Conservation (phyloP, 108 stramenopile species). For the Bacterosira constricta region DNA sequence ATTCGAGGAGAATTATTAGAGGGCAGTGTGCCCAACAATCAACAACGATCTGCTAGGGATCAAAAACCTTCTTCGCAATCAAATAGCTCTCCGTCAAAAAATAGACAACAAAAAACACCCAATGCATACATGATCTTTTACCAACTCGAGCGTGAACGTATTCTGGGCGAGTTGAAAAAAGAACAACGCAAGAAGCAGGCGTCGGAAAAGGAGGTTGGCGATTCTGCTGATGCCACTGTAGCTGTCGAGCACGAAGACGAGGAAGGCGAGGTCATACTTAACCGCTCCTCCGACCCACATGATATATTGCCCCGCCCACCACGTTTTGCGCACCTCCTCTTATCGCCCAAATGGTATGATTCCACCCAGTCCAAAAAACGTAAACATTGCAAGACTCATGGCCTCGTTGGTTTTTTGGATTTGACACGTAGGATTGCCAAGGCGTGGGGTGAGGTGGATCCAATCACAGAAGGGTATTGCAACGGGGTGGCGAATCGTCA, state of each 20-base stretch:
- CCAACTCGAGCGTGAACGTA: slow-evolving; percentile 33
- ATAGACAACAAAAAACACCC: slow-evolving; percentile 23
- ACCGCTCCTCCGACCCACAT: slow-evolving; percentile 25
- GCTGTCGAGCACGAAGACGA: background rate
- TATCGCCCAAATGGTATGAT: slow-evolving; percentile 30
- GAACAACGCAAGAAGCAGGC: background rate
- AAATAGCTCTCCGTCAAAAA: too few species aligned
- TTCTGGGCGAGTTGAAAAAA: slow-evolving; percentile 28
- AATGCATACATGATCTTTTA: slow-evolving; percentile 34
- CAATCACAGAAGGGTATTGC: slow-evolving; percentile 54
- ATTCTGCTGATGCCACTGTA: background rate
- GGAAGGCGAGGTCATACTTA: background rate
- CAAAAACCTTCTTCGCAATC: too few species aligned
- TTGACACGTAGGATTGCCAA: slow-evolving; percentile 46
- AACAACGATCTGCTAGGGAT: too few species aligned
- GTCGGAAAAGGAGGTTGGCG: background rate
- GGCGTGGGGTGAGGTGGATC: slow-evolving; percentile 56
- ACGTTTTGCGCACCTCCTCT: slow-evolving; percentile 29
- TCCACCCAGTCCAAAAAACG: slow-evolving; percentile 21
- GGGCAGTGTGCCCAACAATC: too few species aligned
- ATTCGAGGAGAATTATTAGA: too few species aligned
- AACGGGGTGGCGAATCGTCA: slow-evolving; percentile 39
- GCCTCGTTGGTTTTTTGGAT: slow-evolving; percentile 34
- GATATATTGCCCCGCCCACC: slow-evolving; percentile 36
- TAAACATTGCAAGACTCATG: slow-evolving; percentile 40